Conservation (phyloP, 176 grass and related monocot genomes). For the Oryza longistaminata region DNA sequence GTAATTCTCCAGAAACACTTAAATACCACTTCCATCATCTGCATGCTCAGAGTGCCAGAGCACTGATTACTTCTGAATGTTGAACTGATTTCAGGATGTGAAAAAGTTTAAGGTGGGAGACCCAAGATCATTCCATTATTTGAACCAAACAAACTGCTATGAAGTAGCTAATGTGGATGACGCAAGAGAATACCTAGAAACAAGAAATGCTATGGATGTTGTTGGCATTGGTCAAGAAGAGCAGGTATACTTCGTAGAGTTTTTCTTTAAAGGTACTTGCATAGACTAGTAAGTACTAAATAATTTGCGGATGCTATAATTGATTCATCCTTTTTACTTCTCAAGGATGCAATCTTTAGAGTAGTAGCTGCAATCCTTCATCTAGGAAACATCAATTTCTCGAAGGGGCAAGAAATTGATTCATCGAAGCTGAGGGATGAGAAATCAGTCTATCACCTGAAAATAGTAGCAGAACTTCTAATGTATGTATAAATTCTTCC, state of each 20-base stretch:
- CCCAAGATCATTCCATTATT: conserved; percentile 81
- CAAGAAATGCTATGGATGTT: conserved; percentile 93
- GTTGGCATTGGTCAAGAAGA: conserved; percentile 90
- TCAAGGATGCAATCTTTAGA: conserved; percentile 94
- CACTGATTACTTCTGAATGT: conserved; percentile 12
- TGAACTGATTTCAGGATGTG: conserved; percentile 59
- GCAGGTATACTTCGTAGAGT: conserved; percentile 53
- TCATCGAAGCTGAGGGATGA: conserved; percentile 80
- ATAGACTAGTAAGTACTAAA: conserved; percentile 7
- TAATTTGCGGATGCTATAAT: not conserved
- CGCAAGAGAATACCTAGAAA: conserved; percentile 86
- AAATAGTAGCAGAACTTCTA: conserved; percentile 80
- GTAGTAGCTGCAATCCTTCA: conserved; percentile 92
- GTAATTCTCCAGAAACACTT: conserved; percentile 49
- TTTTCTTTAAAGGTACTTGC: not conserved
- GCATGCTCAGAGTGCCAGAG: not conserved
- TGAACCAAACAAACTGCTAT: conserved; percentile 92
- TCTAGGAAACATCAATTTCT: conserved; percentile 84
- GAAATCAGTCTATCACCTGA: conserved; percentile 69
- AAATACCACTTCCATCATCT: not conserved
- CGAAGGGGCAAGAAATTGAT: conserved; percentile 83
- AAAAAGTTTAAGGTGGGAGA: conserved; percentile 88
- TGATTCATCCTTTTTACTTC: conserved; percentile 37
- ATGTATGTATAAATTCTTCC: conserved; percentile 53
- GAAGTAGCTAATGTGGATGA: conserved; percentile 89